Percentiles rank a stretch among this genome's conserved stretches.
These are phyloP conservation scores for Fomes fomentarius DNA, from an alignment of 1,284 basidiomycete species.

Conservation along the genomic window DNA sequence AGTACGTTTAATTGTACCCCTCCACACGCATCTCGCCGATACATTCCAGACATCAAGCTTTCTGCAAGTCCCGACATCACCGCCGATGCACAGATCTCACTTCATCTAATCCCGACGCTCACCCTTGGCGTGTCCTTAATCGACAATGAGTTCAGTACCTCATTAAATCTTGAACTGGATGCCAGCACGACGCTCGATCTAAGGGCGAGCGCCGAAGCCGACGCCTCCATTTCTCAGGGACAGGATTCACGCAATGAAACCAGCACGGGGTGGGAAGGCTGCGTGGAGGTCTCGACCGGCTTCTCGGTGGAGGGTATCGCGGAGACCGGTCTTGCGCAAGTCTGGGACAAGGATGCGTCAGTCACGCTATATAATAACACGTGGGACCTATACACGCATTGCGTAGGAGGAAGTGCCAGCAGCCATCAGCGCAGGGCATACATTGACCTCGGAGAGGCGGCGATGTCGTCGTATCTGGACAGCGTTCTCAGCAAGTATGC, in stretches of 20 bases:
- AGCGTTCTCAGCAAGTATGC: not conserved
- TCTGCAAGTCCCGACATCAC: constrained; percentile 22
- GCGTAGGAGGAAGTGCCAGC: not conserved
- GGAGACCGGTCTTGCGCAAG: not conserved
- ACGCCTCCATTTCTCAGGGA: no score
- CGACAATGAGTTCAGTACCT: no score
- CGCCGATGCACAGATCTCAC: no score
- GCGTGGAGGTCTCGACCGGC: not conserved
- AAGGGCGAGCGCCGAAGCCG: no score
- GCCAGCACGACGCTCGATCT: no score
- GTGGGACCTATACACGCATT: not conserved
- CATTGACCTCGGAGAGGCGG: not conserved
- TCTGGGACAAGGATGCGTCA: not conserved
- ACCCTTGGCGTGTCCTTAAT: no score
- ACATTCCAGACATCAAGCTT: constrained; percentile 11
- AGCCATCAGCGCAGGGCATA: not conserved
- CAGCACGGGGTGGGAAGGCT: constrained; percentile 9
- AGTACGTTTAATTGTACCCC: no score
- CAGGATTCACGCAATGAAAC: not conserved
- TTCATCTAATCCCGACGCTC: no score
- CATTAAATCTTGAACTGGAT: no score
- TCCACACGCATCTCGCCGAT: no score
- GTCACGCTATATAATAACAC: not conserved
- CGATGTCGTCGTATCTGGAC: not conserved
- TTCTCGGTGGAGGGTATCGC: not conserved